phyloP scores from a whole-genome alignment of 1,284 basidiomycete species.

The Hypsizygus ulmarius region DNA sequence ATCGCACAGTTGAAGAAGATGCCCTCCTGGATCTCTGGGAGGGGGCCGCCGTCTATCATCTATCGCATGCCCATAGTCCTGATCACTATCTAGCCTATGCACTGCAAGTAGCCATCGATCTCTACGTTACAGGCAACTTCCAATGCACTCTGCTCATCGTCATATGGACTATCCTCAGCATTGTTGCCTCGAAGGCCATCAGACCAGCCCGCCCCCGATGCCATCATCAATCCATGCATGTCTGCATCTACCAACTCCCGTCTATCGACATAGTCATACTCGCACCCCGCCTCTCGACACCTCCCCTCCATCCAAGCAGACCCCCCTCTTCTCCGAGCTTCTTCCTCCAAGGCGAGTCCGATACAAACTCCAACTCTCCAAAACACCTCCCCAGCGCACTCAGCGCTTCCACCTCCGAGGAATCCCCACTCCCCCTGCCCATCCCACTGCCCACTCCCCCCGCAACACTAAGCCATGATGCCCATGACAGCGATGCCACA shows the following conservation, averaged over 20 bases:
- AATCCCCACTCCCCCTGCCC: conserved; percentile 25
- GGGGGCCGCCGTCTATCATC: conserved; percentile 36
- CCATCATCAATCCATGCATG: conserved; percentile 30
- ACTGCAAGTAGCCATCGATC: conserved; percentile 37
- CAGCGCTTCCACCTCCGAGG: conserved; percentile 21
- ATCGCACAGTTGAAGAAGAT: conserved; percentile 57
- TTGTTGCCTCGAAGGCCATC: conserved; percentile 31
- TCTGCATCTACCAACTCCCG: conserved; percentile 13
- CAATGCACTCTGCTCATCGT: conserved; percentile 31
- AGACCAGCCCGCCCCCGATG: conserved; percentile 21
- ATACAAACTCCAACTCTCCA: conserved; percentile 16
- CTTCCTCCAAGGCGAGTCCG: conserved; percentile 26
- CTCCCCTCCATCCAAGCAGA: conserved; percentile 15
- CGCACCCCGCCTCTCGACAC: conserved; percentile 11
- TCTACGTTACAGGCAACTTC: conserved; percentile 32
- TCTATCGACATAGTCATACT: conserved; percentile 3
- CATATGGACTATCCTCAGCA: conserved; percentile 35
- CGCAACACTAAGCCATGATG: conserved; percentile 16
- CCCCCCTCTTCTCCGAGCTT: conserved; percentile 26
- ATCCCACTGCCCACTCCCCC: conserved; percentile 33
- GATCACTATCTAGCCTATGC: conserved; percentile 42
- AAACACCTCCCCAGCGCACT: conserved; percentile 28
- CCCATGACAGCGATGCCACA: conserved; percentile 1
- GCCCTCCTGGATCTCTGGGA: conserved; percentile 41
- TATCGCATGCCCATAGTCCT: conserved; percentile 20